Conservation (phyloP, 208 protist genomes). For the Naegleria lovaniensis region DNA sequence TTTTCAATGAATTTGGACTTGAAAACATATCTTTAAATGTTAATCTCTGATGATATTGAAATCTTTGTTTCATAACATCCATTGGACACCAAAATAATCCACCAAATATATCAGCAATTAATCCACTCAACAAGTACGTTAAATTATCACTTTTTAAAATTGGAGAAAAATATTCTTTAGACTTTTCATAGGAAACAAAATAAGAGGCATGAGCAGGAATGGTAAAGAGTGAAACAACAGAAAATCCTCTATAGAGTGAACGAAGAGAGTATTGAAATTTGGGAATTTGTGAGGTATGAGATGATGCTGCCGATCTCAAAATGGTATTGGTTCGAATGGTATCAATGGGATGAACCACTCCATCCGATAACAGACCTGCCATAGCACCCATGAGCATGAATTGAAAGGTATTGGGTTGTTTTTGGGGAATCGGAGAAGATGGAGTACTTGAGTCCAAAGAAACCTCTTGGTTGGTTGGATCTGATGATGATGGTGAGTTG, state of each 20-base stretch:
- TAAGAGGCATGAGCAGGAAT: conserved; percentile 55
- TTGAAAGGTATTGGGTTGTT: too few species aligned
- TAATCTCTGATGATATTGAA: conserved; percentile 46
- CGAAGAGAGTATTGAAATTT: neutral
- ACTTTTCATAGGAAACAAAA: conserved; percentile 50
- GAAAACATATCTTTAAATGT: conserved; percentile 24
- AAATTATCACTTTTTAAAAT: neutral
- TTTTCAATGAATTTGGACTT: neutral
- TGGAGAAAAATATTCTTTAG: conserved; percentile 37
- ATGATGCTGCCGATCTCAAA: neutral
- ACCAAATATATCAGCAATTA: conserved; percentile 48
- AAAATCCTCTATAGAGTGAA: conserved; percentile 35
- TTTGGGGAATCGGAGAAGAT: too few species aligned
- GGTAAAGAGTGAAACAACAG: conserved; percentile 35
- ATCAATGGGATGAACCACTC: conserved; percentile 50
- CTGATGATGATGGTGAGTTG: too few species aligned
- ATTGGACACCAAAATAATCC: conserved; percentile 50
- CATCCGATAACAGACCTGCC: conserved; percentile 44
- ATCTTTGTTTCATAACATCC: conserved; percentile 54
- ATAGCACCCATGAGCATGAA: neutral
- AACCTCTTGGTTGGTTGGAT: too few species aligned
- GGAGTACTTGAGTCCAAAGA: too few species aligned
- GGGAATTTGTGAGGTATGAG: neutral
- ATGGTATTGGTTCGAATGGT: conserved; percentile 41
- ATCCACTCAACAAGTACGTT: conserved; percentile 24